Evolutionary conservation across 441 rosid species (phyloP), one percentile per base, ranked within the genome.

Genomic region (Melastoma candidum): DNA sequence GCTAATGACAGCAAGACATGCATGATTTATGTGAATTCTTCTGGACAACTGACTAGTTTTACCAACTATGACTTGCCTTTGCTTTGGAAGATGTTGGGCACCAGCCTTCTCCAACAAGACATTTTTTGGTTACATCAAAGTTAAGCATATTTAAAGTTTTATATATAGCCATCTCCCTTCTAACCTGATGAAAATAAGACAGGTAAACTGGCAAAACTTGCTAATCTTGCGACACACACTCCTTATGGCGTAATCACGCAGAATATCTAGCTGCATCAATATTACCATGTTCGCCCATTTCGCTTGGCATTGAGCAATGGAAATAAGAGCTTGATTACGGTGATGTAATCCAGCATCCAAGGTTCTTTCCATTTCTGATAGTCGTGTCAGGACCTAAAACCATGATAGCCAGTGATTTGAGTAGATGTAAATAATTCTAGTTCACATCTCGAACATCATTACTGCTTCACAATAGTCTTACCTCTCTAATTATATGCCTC

Each of bases 31-130:
- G 26, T 26, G 22, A 44, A 54, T 48, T 50, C 36, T 49, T 13
- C 27, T 26, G 48, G 43, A 48, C 26, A 27, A 36, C 54, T 48
- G 41, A 54, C 14, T 27, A 25, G 57, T 61, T 25, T 43, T 7
- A 53, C 44, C 41, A 46, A 3, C 41, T 13, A 9, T 22, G 14
- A 50, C 11, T 46, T 39, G 55, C 99, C 95, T 89, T 82, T 56
- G 78, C 59, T 79, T 79, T 89, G 43, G 99, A 96, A 76, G 83
- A 94, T 64, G 80, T 62, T 53, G 97, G 96, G 58, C 98, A 88
- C 94, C 98, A 92, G 46, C 98, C 95, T 76, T 92, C 98, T 51
- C 98, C 97, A 58, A 92, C 92, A 60, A 92, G 95, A 70, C 95
- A 92, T 73, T 92, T 90, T 69, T 92, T 92, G 17, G 98, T 88